Evolutionary conservation across 306 rosid genomes (phyloP).

Genomic region (Pterocarpus macrocarpus): DNA sequence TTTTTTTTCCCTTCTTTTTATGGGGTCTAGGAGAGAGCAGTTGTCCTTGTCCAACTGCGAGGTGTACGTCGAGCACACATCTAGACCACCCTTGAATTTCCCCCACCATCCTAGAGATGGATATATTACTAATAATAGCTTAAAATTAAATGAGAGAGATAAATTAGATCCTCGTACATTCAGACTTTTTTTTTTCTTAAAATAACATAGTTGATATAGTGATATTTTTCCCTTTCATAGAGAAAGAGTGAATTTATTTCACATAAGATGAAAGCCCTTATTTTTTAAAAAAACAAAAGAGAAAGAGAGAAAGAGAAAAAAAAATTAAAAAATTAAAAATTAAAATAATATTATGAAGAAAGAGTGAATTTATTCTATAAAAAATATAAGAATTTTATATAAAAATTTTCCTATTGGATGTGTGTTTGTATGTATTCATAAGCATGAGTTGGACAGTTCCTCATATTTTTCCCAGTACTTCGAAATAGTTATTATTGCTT

Average conservation of each 20-base stretch:
- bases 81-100: slow-evolving; percentile 41
- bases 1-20: slow-evolving; percentile 33
- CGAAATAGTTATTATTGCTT: slow-evolving; percentile 33
- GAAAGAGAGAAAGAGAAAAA: too few species aligned
- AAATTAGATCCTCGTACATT: background rate
- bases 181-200: background rate
- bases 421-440: background rate
- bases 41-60: slow-evolving; percentile 51
- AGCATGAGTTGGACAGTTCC: slow-evolving; percentile 46
- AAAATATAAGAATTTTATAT: too few species aligned
- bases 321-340: too few species aligned
- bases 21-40: slow-evolving; percentile 53
- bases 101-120: slow-evolving; percentile 26
- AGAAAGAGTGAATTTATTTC: too few species aligned
- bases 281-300: too few species aligned
- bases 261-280: too few species aligned
- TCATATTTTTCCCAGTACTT: slow-evolving; percentile 3
- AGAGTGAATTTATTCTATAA: too few species aligned
- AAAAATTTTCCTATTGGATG: background rate
- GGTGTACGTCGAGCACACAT: slow-evolving; percentile 50
- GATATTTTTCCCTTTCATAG: too few species aligned
- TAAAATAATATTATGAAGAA: too few species aligned
- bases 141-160: background rate
- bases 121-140: slow-evolving; percentile 13
- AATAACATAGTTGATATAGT: too few species aligned